Evolutionary conservation across 2,329 filamentous ascomycete genomes (phyloP), one percentile per base, ranked within the genome.

Genomic region (Cladophialophora psammophila): DNA sequence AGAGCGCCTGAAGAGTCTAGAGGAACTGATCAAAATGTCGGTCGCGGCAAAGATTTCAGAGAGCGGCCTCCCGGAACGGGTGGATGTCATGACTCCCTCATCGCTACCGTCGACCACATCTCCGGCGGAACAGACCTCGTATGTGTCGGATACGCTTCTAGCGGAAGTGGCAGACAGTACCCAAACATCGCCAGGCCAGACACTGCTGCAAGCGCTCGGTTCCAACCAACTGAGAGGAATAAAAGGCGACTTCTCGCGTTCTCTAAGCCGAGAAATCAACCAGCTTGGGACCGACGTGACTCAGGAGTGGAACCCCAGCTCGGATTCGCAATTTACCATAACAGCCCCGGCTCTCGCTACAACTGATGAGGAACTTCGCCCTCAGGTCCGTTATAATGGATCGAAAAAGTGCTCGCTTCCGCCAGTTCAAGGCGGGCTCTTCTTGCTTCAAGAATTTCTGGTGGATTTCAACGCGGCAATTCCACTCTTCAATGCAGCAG

Each of bases 401-500:
- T 32, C 26, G 38, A 63, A 64, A 32, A 69, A 62, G 38, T 69
- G 67, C 53, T 67, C 89, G 15, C 79, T 98, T 35, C 95, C 95
- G 1, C 84, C 91, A 0, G 95, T 95, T 78, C 84, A 89, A n/a
- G 93, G 97, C 79, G 92, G 93, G 0, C 79, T 96, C 68, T 96
- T 92, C 1, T 82, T 98, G 45, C 86, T 97, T 65, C 93, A 91
- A 78, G 95, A 98, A 78, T 98, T 91, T 75, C 97, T 98, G 72
- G 92, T 96, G 74, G 97, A 97, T 80, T 97, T 98, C 85, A 99
- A 99, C 82, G 94, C 92, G 86, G 94, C 98, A 86, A 96, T 98
- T 76, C 94, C 94, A 5, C 84, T 99, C 3, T 99, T 97, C 75
- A 94, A 99, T 78, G 93, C 97, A 77, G 93, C 94, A 0, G 97